Conservation (phyloP, 1,284 basidiomycete species). For the Neonothopanus nambi region DNA sequence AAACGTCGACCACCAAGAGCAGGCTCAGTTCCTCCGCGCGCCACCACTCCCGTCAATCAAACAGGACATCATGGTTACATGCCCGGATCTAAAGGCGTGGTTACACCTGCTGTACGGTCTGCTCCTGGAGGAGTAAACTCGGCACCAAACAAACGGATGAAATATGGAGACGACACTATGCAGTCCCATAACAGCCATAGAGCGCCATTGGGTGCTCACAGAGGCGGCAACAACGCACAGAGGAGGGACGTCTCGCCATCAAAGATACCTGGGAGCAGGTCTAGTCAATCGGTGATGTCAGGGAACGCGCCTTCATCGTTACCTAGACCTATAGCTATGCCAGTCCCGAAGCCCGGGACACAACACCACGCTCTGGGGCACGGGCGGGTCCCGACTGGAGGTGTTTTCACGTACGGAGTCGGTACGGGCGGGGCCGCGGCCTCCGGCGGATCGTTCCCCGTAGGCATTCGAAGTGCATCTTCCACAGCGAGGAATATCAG, state of each 20-base stretch:
- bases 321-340: conserved; percentile 40
- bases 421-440: background rate
- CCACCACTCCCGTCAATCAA: conserved; percentile 56
- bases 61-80: conserved; percentile 36
- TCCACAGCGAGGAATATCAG: conserved; percentile 2
- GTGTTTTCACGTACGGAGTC: conserved; percentile 17
- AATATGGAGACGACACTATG: conserved; percentile 25
- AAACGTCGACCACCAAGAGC: conserved; percentile 38
- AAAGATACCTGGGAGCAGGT: conserved; percentile 40
- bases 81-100: conserved; percentile 37
- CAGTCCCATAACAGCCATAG: conserved; percentile 23
- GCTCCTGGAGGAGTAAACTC: conserved; percentile 46
- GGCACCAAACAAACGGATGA: conserved; percentile 58
- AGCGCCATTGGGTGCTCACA: conserved; percentile 31
- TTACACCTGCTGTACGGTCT: conserved; percentile 61
- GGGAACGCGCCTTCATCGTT: conserved; percentile 31
- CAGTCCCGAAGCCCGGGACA: conserved; percentile 46
- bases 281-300: conserved; percentile 27
- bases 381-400: conserved; percentile 40
- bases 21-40: conserved; percentile 57
- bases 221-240: conserved; percentile 15
- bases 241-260: conserved; percentile 42
- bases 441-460: conserved; percentile 21
- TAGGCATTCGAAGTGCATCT: conserved; percentile 17
- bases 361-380: conserved; percentile 54